Evolutionary conservation across 805 yeast genomes (phyloP).

Genomic region (Yamadazyma sp.): DNA sequence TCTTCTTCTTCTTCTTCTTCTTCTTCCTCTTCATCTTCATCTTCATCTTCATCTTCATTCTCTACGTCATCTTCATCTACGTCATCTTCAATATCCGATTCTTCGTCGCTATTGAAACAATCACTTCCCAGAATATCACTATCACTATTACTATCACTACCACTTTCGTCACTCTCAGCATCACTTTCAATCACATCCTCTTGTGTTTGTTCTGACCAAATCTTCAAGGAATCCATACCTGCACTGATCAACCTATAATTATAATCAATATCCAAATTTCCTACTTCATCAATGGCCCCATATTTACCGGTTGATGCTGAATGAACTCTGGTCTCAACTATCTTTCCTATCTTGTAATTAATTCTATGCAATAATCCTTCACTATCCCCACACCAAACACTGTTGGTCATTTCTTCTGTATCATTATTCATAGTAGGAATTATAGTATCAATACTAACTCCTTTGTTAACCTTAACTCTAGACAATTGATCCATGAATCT

Average conservation of each 20-base stretch:
- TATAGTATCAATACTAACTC: conserved; percentile 71
- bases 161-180: conserved; percentile 23
- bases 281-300: conserved; percentile 65
- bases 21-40: conserved; percentile 1
- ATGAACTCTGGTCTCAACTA: conserved; percentile 66
- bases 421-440: conserved; percentile 55
- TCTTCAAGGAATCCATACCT: conserved; percentile 76
- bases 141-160: conserved; percentile 17
- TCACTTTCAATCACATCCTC: conserved; percentile 13
- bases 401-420: conserved; percentile 41
- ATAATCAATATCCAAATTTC: conserved; percentile 71
- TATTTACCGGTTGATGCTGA: conserved; percentile 37
- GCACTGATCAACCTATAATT: conserved; percentile 78
- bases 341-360: conserved; percentile 60
- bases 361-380: conserved; percentile 71
- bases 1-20: conserved; percentile 3
- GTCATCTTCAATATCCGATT: conserved; percentile 5
- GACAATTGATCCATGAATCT: conserved; percentile 73
- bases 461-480: conserved; percentile 65
- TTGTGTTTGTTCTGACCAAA: conserved; percentile 56
- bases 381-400: conserved; percentile 76
- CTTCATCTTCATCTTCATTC: conserved; percentile 13
- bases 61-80: conserved; percentile 15
- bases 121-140: conserved; percentile 24
- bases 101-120: conserved; percentile 16